Evolutionary conservation across 768 basidiomycete species (phyloP).

Genomic region (Leucogyrophana mollusca): DNA sequence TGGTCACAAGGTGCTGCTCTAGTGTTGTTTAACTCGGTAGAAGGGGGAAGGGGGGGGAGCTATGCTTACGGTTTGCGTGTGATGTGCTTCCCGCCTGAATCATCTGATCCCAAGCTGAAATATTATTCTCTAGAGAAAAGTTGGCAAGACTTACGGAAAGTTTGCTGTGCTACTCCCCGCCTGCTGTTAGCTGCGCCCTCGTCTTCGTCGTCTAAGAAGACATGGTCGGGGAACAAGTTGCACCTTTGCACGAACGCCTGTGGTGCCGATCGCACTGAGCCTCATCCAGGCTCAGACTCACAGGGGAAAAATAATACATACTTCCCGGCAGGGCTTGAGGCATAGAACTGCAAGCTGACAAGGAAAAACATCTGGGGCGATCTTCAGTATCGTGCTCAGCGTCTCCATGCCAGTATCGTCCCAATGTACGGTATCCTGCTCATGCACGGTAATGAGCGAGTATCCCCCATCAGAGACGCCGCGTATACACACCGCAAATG

Average conservation of each 20-base stretch:
- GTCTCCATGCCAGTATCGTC: conserved; percentile 21
- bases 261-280: background rate
- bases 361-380: conserved; percentile 45
- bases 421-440: conserved; percentile 25
- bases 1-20: conserved; percentile 45
- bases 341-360: conserved; percentile 51
- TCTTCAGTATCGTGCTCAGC: conserved; percentile 36
- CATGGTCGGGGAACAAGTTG: conserved; percentile 15
- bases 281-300: background rate
- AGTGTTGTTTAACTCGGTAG: background rate
- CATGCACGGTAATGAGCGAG: background rate
- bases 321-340: conserved; percentile 48
- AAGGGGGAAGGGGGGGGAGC: background rate
- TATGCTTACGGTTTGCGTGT: conserved; percentile 10
- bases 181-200: no score
- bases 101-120: background rate
- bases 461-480: no score
- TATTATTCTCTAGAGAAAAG: conserved; percentile 17
- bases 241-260: conserved; percentile 21
- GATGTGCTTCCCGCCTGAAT: background rate
- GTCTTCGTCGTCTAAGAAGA: conserved; percentile 11
- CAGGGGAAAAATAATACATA: conserved; percentile 12
- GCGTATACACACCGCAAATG: conserved; percentile 14
- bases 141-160: background rate
- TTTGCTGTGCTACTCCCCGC: conserved; percentile 4